Evolutionary conservation across 345 rosid genomes (phyloP), one percentile per base, ranked within the genome.

Genomic region (Lepidium aucheri): DNA sequence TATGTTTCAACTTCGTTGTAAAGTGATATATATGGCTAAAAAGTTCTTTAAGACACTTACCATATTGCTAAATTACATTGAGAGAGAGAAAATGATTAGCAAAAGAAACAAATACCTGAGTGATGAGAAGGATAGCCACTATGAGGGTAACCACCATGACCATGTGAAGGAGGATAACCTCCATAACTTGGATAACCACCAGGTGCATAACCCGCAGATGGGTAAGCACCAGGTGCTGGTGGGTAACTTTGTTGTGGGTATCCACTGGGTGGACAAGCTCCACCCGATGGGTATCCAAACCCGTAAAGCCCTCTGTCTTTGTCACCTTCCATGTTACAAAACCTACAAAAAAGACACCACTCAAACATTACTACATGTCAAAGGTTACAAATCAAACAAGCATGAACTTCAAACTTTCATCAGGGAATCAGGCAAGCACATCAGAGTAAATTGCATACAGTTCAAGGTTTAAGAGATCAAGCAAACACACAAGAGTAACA

Each of bases 101-200:
- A n/a, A n/a, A n/a, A n/a, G 26, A 51, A 18, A 12, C 9, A 52
- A 26, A 17, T 67, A 92, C 97, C 97, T 73, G 88, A 74, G 41
- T 86, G 86, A 33, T 83, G 89, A 10, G 83, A 50, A 67, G 77
- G 77, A 53, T 73, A 73, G 57, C 73, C 72, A 52, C 57, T 35
- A 60, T 68, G 73, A 59, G 84, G 83, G 60, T 77, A 81, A 9
- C 80, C 89, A 1, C 63, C 76, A 72, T 72, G 77, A 8, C 80
- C 87, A 3, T 57, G 74, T 0, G 81, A 73, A 38, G 80, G 79
- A 51, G 88, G 88, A 58, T 88, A 81, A 1, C 82, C 88, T 2
- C 76, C 76, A 64, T 56, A 64, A 41, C 76, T 65, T 2, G 76
- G 82, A 11, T 80, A 83, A 0, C 73, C 78, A 18, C 70, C 80